Conservation (phyloP, 345 rosid species). For the Eucalyptus pumila region DNA sequence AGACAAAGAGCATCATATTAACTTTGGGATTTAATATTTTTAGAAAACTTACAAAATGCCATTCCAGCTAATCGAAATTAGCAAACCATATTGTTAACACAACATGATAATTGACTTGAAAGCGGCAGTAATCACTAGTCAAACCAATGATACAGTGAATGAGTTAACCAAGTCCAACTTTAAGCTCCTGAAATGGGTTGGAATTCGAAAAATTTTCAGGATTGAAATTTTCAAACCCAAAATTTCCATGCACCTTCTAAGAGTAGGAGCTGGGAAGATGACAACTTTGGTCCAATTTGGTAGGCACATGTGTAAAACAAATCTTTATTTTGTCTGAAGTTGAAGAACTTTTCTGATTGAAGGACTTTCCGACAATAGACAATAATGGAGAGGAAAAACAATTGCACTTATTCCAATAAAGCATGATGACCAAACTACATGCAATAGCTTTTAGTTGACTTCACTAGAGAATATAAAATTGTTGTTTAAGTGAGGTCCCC, state of each 20-base stretch:
- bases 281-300: neutral
- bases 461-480: too few species aligned
- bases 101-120: neutral
- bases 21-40: neutral
- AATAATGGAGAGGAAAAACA: neutral
- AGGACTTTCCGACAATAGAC: neutral
- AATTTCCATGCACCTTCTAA: too few species aligned
- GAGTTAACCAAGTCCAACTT: neutral
- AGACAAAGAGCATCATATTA: neutral
- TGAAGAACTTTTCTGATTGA: neutral
- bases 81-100: neutral
- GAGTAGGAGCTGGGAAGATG: neutral
- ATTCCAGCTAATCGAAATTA: neutral
- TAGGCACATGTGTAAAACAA: too few species aligned
- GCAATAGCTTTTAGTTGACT: too few species aligned
- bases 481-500: too few species aligned
- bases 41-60: neutral
- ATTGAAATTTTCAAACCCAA: neutral
- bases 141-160: neutral
- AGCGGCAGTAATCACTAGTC: neutral
- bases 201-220: neutral
- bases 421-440: too few species aligned
- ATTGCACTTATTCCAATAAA: neutral
- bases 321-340: neutral
- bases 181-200: neutral